A percentile compares a stretch with the other conserved stretches of the same genome.
phyloP scores from a whole-genome alignment of 805 yeast genomes.

The Metschnikowia orientalis region DNA sequence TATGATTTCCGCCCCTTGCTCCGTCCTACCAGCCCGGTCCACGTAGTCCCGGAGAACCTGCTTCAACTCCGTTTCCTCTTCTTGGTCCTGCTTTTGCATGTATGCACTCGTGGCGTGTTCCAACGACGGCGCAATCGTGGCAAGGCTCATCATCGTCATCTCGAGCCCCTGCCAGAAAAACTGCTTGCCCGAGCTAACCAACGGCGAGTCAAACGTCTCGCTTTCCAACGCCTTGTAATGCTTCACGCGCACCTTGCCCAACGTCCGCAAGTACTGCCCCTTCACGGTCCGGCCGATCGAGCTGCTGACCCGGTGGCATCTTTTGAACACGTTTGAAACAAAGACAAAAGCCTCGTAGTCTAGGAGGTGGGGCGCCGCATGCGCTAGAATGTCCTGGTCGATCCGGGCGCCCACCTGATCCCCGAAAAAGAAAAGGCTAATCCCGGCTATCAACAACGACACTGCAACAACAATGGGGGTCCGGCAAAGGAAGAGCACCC shows the following conservation, averaged over 20 bases:
- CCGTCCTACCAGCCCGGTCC: no score
- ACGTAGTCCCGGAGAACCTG: not conserved
- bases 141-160: not conserved
- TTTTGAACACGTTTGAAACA: constrained; percentile 6
- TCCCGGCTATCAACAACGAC: constrained; percentile 1
- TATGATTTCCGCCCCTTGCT: no score
- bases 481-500: constrained; percentile 3
- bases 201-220: not conserved
- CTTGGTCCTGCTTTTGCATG: not conserved
- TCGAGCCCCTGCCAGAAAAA: not conserved
- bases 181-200: constrained; percentile 1
- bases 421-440: constrained; percentile 12
- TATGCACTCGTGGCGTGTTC: constrained; percentile 1
- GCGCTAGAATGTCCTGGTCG: constrained; percentile 8
- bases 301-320: constrained; percentile 4
- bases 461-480: constrained; percentile 7
- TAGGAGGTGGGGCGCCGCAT: constrained; percentile 6
- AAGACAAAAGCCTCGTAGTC: constrained; percentile 7
- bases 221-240: constrained; percentile 7
- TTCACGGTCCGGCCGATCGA: not conserved
- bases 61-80: constrained; percentile 1
- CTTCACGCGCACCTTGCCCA: constrained; percentile 6
- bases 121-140: constrained; percentile 1
- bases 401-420: constrained; percentile 14
- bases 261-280: constrained; percentile 1